Conservation (phyloP, 371 early-diverging fungal genomes). For the Syncephalastrum monosporum region DNA sequence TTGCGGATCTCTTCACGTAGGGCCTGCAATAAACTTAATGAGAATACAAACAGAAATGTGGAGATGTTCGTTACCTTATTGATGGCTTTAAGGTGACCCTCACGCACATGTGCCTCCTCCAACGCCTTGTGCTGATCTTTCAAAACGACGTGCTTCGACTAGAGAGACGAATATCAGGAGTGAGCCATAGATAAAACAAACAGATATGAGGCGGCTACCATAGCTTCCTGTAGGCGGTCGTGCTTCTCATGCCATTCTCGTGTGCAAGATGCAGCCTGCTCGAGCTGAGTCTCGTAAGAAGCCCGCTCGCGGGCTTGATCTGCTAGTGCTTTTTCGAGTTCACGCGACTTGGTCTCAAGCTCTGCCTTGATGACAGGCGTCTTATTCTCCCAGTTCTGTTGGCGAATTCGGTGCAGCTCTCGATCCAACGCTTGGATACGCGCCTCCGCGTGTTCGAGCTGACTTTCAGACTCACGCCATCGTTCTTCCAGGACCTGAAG, state of each 20-base stretch:
- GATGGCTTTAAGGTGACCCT: conserved; percentile 55
- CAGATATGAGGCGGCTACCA: conserved; percentile 11
- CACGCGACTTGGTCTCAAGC: conserved; percentile 10
- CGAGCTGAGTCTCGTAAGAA: conserved; percentile 2
- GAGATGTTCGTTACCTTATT: conserved; percentile 41
- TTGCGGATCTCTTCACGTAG: conserved; percentile 63
- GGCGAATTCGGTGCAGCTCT: conserved; percentile 24
- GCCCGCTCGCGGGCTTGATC: not conserved
- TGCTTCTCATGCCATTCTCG: conserved; percentile 25
- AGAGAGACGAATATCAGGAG: too few relatives aligned
- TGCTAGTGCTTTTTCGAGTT: conserved; percentile 13
- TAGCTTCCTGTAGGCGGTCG: conserved; percentile 11
- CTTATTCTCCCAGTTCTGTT: conserved; percentile 16
- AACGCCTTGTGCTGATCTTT: conserved; percentile 29
- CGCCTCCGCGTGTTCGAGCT: conserved; percentile 36
- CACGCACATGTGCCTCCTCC: conserved; percentile 56
- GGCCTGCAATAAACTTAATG: conserved; percentile 22
- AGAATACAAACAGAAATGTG: not conserved
- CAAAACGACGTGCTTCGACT: not conserved
- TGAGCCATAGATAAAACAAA: too few relatives aligned
- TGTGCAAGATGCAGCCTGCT: not conserved
- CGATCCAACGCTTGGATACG: conserved; percentile 30
- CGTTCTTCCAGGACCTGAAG: conserved; percentile 21
- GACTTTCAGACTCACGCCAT: conserved; percentile 29
- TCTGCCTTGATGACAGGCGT: conserved; percentile 14